Percentiles rank a stretch among this genome's conserved stretches.
Evolutionary conservation across 176 grass and related monocot species (phyloP).

Genomic region (Thalia dealbata): DNA sequence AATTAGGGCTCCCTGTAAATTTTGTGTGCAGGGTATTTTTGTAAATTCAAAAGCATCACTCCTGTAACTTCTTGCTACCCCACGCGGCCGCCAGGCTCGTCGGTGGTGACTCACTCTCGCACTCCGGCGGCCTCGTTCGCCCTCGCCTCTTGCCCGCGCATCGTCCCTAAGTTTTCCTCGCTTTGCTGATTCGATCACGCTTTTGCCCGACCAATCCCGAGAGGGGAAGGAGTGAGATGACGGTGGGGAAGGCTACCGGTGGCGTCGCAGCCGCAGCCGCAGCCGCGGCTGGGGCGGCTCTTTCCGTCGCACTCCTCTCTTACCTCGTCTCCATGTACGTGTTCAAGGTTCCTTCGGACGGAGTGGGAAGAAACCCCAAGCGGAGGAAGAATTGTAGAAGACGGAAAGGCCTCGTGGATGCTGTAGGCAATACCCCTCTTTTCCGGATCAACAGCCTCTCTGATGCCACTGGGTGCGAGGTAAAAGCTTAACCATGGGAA

Average conservation of each 20-base stretch:
- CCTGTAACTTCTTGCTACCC: too few relatives aligned
- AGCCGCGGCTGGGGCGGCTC: slow-evolving; percentile 29
- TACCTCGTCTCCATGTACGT: slow-evolving; percentile 29
- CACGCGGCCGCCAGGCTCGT: too few relatives aligned
- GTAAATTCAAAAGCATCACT: too few relatives aligned
- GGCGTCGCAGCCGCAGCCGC: slow-evolving; percentile 18
- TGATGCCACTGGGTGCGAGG: slow-evolving; percentile 84
- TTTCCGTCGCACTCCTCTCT: slow-evolving; percentile 45
- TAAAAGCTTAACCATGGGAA: slow-evolving; percentile 1
- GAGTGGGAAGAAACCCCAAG: not conserved
- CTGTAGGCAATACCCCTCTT: slow-evolving; percentile 72
- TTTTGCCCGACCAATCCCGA: not conserved
- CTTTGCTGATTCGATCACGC: not conserved
- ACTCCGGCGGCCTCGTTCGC: too few relatives aligned
- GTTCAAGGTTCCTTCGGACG: not conserved
- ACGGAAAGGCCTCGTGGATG: slow-evolving; percentile 54
- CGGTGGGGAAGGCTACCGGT: slow-evolving; percentile 25
- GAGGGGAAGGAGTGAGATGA: slow-evolving; percentile 25
- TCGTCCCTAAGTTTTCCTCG: not conserved
- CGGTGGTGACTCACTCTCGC: too few relatives aligned
- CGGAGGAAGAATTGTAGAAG: slow-evolving; percentile 20
- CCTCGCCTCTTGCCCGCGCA: too few relatives aligned
- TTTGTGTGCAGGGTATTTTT: too few relatives aligned
- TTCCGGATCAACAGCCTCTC: slow-evolving; percentile 97
- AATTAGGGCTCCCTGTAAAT: too few relatives aligned